phyloP scores from a whole-genome alignment of 1,139 yeast genomes.

The Diutina neorugosa region DNA sequence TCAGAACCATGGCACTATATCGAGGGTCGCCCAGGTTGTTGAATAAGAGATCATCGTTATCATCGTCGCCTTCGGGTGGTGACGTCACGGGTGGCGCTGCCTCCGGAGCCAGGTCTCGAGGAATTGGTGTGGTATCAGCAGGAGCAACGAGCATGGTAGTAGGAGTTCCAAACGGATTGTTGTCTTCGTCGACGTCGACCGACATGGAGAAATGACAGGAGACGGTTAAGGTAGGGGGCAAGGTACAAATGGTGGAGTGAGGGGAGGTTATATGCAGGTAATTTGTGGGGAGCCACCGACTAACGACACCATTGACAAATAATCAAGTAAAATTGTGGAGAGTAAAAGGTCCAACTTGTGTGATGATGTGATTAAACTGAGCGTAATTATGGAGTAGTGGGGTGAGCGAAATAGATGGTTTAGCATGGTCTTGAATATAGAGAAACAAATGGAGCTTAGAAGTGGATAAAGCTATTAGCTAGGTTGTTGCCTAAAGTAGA shows the following conservation, averaged over 20 bases:
- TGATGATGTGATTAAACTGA: too few relatives aligned
- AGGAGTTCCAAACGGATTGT: conserved; percentile 38
- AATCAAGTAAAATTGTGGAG: too few relatives aligned
- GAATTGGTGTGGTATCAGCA: conserved; percentile 5
- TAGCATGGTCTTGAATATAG: too few relatives aligned
- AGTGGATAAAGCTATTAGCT: too few relatives aligned
- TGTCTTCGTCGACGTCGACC: conserved; percentile 28
- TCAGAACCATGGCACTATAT: conserved; percentile 19
- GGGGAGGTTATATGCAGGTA: neutral
- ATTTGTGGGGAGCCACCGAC: neutral
- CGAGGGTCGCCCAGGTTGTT: conserved; percentile 7
- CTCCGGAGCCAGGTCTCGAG: conserved; percentile 6
- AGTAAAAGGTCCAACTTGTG: too few relatives aligned
- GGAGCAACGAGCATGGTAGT: conserved; percentile 8
- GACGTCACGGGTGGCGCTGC: neutral
- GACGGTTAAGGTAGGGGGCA: neutral
- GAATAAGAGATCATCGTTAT: conserved; percentile 7
- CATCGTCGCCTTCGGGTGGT: conserved; percentile 1
- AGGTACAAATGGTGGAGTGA: neutral
- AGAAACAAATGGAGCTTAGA: too few relatives aligned
- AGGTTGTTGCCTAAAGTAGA: too few relatives aligned
- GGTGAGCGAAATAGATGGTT: too few relatives aligned
- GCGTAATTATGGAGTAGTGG: too few relatives aligned
- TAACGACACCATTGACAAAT: too few relatives aligned
- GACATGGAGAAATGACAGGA: neutral